Conservation (phyloP, 805 yeast species). For the Candida golubevii region DNA sequence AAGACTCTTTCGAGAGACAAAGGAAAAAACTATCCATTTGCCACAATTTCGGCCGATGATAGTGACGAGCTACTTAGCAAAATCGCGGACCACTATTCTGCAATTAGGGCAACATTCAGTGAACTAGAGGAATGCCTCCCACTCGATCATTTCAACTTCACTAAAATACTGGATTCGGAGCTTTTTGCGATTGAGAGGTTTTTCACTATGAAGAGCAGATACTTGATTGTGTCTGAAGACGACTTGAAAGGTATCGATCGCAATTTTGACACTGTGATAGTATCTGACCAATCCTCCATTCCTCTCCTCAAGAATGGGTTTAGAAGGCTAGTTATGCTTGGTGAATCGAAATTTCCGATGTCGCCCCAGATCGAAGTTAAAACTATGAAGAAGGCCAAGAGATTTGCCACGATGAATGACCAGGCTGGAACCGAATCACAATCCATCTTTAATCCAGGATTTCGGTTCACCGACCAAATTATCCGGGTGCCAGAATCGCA, state of each 20-base stretch:
- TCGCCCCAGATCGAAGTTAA: no score
- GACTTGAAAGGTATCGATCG: conserved; percentile 3
- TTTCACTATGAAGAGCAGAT: conserved; percentile 1
- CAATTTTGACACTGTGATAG: conserved; percentile 6
- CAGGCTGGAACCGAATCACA: no score
- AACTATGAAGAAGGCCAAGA: no score
- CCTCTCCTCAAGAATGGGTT: conserved; percentile 1
- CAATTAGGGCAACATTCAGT: conserved; percentile 8
- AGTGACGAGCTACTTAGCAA: background rate
- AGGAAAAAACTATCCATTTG: conserved; percentile 11
- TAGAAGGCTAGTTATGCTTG: background rate
- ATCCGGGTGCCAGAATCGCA: conserved; percentile 7
- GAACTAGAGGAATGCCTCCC: conserved; percentile 7
- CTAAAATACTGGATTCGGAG: background rate
- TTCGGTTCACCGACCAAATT: conserved; percentile 7
- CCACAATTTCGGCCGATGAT: background rate
- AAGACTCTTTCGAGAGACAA: conserved; percentile 3
- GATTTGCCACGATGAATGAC: no score
- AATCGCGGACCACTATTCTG: conserved; percentile 8
- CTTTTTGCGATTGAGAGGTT: background rate
- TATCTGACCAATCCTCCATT: background rate
- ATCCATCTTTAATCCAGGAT: conserved; percentile 5
- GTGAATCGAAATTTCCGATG: background rate
- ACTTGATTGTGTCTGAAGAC: conserved; percentile 2
- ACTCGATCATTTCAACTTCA: conserved; percentile 6